Percentiles rank a stretch among this genome's conserved stretches.
Conservation (phyloP, 106 monocot genomes). For the Allium cepa region DNA sequence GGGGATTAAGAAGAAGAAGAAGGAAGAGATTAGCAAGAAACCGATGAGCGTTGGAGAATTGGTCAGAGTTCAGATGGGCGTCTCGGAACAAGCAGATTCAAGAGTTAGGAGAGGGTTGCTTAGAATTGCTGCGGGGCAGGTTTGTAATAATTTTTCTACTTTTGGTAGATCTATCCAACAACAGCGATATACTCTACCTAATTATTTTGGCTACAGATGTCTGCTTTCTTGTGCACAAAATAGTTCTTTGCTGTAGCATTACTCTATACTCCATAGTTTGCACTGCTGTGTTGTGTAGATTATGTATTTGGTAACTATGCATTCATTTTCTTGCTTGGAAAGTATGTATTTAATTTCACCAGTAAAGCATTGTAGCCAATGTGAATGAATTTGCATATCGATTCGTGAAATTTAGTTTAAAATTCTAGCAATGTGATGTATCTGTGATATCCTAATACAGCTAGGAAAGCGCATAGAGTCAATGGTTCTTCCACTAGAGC, state of each 20-base stretch:
- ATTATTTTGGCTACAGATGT: background rate
- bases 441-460: constrained; percentile 18
- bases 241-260: background rate
- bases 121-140: constrained; percentile 63
- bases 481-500: constrained; percentile 72
- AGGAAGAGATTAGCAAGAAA: constrained; percentile 34
- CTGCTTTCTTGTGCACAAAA: background rate
- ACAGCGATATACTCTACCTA: background rate
- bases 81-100: constrained; percentile 70
- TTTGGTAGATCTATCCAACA: too few species aligned
- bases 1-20: constrained; percentile 48
- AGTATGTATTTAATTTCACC: too few species aligned
- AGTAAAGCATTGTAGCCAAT: too few species aligned
- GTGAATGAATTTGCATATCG: too few species aligned
- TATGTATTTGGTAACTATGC: background rate
- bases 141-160: constrained; percentile 2
- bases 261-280: background rate
- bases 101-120: constrained; percentile 82
- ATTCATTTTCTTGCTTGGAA: background rate
- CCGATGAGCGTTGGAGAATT: constrained; percentile 61
- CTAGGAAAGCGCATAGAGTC: constrained; percentile 80
- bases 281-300: background rate
- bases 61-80: constrained; percentile 67
- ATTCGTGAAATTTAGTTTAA: background rate
- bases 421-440: background rate